Base-by-base conservation (phyloP, 371 early-diverging fungal species). In the Haplosporangium sp. region DNA sequence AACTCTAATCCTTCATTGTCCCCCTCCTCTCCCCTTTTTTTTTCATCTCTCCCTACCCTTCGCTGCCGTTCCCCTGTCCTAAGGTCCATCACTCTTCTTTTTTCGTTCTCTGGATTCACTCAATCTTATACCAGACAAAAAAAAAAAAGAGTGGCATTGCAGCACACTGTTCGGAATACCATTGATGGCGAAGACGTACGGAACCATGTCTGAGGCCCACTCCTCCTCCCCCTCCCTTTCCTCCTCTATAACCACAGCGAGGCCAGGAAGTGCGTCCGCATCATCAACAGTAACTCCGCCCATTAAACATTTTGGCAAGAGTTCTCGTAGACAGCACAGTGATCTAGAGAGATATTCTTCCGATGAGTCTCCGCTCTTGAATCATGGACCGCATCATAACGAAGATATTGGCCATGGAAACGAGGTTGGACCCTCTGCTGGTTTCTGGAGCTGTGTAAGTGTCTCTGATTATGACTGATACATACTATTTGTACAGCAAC, bases 401-500 rank as follows among this genome's bases (percentile, higher is more conserved):
- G 42, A 63, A 1, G 79, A 79, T 61, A 13, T 79, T n/a, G 79
- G 79, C 5, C 69, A 79, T 59, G 79, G 79, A 14, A 64, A 45
- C 40, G 68, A 79, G 57, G 79, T 79, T 14, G 79, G 79, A 12
- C 79, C 79, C 29, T 67, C 72, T 38, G 79, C 79, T 37, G 68
- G 79, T 0, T 77, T 77, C 55, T 77, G 79, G 79, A 77, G 79
- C 23, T 77, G 79, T 50, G 79, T 77, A 77, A 68, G 79, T 76
- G 46, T 8, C 5, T 14, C n/a, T 14, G 46, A 10, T 11, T 46
- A 46, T 14, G 46, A 46, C 16, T 14, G 3, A n/a, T 46, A n/a
- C 16, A 14, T n/a, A 14, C 46, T 12, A 14, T 46, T 46, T 46
- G 46, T 11, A 12, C 12, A n/a, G 11, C 46, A 46, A 46, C 16